phyloP scores from a whole-genome alignment of 2,329 filamentous ascomycete genomes.

The Waltergamsia citrina region DNA sequence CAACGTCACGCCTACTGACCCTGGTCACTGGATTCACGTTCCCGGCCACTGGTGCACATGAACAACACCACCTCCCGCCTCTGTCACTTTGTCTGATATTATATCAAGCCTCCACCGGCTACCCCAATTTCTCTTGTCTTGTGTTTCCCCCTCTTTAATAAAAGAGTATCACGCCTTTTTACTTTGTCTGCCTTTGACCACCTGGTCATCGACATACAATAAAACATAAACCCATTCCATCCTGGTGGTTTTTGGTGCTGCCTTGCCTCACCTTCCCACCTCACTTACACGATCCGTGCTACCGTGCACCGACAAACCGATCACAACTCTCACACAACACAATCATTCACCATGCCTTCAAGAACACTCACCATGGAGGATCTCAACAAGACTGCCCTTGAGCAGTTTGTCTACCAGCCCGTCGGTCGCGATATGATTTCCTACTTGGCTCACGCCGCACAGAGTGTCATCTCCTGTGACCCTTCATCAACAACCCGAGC shows the following conservation, averaged over 20 bases:
- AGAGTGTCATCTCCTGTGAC: conserved; percentile 75
- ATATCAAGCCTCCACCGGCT: background rate
- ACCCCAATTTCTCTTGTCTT: background rate
- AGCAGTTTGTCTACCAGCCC: conserved; percentile 70
- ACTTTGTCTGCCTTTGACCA: too few relatives aligned
- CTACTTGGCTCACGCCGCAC: conserved; percentile 66
- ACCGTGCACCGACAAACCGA: background rate
- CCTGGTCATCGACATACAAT: too few relatives aligned
- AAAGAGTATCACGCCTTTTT: too few relatives aligned
- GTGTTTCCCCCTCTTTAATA: too few relatives aligned
- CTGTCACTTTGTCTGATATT: conserved; percentile 2
- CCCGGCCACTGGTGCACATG: background rate
- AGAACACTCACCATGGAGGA: conserved; percentile 38
- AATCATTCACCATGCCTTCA: conserved; percentile 39
- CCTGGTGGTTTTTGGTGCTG: background rate
- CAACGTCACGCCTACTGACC: too few relatives aligned
- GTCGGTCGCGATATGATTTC: conserved; percentile 69
- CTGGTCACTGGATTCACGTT: too few relatives aligned
- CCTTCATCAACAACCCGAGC: conserved; percentile 22
- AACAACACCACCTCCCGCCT: background rate
- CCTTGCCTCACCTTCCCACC: background rate
- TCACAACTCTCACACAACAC: conserved; percentile 3
- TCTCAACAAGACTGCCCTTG: conserved; percentile 65
- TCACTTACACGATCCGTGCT: conserved; percentile 2
- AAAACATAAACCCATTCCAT: too few relatives aligned